Base-by-base conservation (phyloP, 2,329 filamentous ascomycete genomes). In the Colletotrichum abscissum region DNA sequence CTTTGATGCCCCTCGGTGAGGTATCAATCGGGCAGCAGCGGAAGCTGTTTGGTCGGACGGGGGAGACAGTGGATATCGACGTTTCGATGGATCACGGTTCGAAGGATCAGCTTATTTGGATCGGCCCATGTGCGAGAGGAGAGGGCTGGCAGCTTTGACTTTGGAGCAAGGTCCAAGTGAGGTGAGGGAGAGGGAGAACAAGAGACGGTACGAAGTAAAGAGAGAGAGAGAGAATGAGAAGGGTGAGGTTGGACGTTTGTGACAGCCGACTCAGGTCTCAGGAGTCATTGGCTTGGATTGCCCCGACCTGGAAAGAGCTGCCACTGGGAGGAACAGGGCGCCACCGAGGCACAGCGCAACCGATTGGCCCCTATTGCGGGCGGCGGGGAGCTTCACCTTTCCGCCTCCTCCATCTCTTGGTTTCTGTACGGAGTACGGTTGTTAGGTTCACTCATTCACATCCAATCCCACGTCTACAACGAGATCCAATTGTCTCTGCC, bases 21-120 rank as follows among this genome's bases (percentile, higher is more conserved):
- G 72, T 73, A 68, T 72, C 67, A 75, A 75, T 75, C 66, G 73
- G 73, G 73, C 73, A 75, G 67, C 73, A 75, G 73, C 30, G 64
- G 52, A 49, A 73, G 67, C 60, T 66, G 49, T 66, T 65, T 73
- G 71, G 71, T 71, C 56, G 49, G 46, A 57, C 30, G 35, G 49
- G 26, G 65, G 16, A 42, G 42, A 57, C 28, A 16, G 42, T 22
- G 30, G 30, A 55, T 28, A 42, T 35, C 11, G 35, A 52, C 38
- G 62, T 8, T 30, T 54, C 22, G 30, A 63, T 22, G 30, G 65
- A 54, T 55, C n/a, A 62, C 56, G 57, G 52, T 19, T 22, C 8
- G 19, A 49, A 49, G 19, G 19, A 49, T 49, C 42, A 22, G 42
- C n/a, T 55, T 38, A 16, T 49, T 33, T 54, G 30, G 62, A n/a